Percentiles rank a stretch among this genome's conserved stretches.
Evolutionary conservation across 1,139 yeast species (phyloP).

Genomic region (Blastobotrys buckinghamii): DNA sequence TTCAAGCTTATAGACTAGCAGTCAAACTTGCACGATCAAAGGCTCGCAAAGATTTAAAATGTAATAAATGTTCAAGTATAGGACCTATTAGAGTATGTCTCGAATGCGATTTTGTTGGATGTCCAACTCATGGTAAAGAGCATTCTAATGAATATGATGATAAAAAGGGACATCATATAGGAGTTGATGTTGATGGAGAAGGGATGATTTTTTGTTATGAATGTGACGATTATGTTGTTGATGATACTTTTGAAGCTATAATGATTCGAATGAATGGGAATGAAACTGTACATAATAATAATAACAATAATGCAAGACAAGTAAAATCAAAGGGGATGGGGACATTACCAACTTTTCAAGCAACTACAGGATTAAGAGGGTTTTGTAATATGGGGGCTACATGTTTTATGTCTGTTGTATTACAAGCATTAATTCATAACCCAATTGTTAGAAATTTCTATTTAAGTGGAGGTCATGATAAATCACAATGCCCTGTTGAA

Average conservation of each 20-base stretch:
- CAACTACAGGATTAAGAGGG: conserved; percentile 76
- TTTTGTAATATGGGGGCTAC: conserved; percentile 93
- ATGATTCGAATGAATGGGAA: conserved; percentile 26
- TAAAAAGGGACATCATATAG: conserved; percentile 56
- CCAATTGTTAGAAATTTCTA: conserved; percentile 77
- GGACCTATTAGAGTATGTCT: conserved; percentile 47
- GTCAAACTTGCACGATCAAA: conserved; percentile 18
- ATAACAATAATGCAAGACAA: conserved; percentile 13
- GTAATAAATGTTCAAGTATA: conserved; percentile 10
- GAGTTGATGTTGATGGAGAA: conserved; percentile 34
- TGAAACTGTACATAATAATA: not conserved
- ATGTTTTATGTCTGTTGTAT: conserved; percentile 86
- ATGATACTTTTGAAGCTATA: conserved; percentile 48
- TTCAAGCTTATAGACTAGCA: conserved; percentile 20
- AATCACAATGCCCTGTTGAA: conserved; percentile 25
- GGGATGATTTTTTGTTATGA: conserved; percentile 54
- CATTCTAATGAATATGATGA: conserved; percentile 41
- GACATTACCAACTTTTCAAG: conserved; percentile 48
- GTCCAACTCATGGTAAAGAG: conserved; percentile 46
- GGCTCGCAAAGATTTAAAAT: conserved; percentile 5
- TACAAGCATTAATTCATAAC: conserved; percentile 83
- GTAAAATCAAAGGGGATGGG: conserved; percentile 13
- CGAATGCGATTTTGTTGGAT: conserved; percentile 81
- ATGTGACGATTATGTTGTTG: conserved; percentile 68
- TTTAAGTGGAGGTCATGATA: conserved; percentile 58